A percentile compares a stretch with the other conserved stretches of the same genome.
Conservation (phyloP, 2,329 filamentous ascomycete species). For the Penicillium occitanis region DNA sequence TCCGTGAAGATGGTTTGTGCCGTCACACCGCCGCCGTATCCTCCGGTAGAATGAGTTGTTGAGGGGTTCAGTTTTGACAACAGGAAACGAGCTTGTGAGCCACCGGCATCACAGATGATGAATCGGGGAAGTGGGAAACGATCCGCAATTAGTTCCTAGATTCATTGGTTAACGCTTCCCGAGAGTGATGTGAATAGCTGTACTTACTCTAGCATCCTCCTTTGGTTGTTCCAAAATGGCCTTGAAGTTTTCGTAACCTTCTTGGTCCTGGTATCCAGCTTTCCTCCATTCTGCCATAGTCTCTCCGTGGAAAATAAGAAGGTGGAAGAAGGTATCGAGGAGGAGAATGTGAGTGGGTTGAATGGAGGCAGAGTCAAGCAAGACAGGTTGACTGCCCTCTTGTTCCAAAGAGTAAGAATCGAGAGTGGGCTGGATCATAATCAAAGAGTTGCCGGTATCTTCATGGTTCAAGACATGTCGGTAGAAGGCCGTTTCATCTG, state of each 20-base stretch:
- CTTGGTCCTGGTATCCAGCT: constrained; percentile 95
- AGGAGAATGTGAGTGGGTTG: constrained; percentile 91
- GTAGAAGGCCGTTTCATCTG: constrained; percentile 98
- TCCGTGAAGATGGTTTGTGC: constrained; percentile 99
- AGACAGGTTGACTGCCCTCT: constrained; percentile 86
- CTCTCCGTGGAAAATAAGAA: constrained; percentile 98
- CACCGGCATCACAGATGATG: constrained; percentile 97
- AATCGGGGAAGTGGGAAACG: constrained; percentile 97
- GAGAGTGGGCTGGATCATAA: constrained; percentile 98
- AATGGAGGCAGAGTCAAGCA: constrained; percentile 94
- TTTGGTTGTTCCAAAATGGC: constrained; percentile 86
- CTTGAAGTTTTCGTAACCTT: constrained; percentile 96
- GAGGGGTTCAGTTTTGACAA: constrained; percentile 96
- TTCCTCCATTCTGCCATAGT: constrained; percentile 98
- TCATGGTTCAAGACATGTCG: constrained; percentile 96
- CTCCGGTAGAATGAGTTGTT: constrained; percentile 90
- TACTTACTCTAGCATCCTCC: constrained; percentile 85
- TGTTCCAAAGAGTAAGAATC: constrained; percentile 98
- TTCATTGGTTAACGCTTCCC: background rate
- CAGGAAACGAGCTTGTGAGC: constrained; percentile 94
- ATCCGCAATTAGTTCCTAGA: constrained; percentile 88
- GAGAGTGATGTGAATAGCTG: background rate
- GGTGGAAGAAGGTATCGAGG: constrained; percentile 98
- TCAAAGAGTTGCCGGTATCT: constrained; percentile 90
- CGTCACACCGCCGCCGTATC: constrained; percentile 84